Evolutionary conservation across 805 yeast species (phyloP).

Genomic region (Metschnikowia anglica): DNA sequence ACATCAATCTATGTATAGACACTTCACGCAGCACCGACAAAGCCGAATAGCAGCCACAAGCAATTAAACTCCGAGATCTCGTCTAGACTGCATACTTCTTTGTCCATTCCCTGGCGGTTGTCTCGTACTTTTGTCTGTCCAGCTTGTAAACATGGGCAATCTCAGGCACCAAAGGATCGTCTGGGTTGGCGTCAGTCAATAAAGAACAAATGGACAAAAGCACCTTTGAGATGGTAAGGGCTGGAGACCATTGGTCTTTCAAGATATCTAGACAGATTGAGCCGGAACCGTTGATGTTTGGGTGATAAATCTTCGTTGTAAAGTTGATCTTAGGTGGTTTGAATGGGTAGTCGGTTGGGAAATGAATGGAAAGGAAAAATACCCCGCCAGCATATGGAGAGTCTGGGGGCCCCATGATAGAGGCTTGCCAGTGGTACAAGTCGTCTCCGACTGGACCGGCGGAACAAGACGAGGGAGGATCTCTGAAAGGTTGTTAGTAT

Average conservation of each 20-base stretch:
- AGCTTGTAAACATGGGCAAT: constrained; percentile 95
- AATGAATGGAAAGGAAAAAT: constrained; percentile 91
- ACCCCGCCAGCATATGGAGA: constrained; percentile 90
- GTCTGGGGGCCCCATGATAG: constrained; percentile 98
- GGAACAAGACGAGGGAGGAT: constrained; percentile 97
- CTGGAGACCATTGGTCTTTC: constrained; percentile 99
- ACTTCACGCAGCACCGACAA: constrained; percentile 3
- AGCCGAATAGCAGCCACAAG: constrained; percentile 1
- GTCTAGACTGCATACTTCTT: constrained; percentile 88
- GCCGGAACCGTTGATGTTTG: constrained; percentile 94
- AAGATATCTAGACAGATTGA: constrained; percentile 94
- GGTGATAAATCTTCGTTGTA: constrained; percentile 96
- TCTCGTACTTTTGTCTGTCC: constrained; percentile 90
- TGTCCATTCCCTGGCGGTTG: constrained; percentile 98
- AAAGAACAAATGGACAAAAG: constrained; percentile 91
- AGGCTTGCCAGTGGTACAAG: constrained; percentile 98
- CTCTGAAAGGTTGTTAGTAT: constrained; percentile 51
- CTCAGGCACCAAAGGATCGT: constrained; percentile 98
- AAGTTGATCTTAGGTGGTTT: constrained; percentile 90
- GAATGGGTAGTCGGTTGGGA: constrained; percentile 99
- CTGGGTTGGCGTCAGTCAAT: constrained; percentile 97
- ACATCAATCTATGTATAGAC: constrained; percentile 20
- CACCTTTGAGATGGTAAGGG: constrained; percentile 93
- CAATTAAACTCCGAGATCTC: constrained; percentile 1
- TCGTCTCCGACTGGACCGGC: constrained; percentile 99